Conservation (phyloP, 768 basidiomycete species). For the Boletales sp. region DNA sequence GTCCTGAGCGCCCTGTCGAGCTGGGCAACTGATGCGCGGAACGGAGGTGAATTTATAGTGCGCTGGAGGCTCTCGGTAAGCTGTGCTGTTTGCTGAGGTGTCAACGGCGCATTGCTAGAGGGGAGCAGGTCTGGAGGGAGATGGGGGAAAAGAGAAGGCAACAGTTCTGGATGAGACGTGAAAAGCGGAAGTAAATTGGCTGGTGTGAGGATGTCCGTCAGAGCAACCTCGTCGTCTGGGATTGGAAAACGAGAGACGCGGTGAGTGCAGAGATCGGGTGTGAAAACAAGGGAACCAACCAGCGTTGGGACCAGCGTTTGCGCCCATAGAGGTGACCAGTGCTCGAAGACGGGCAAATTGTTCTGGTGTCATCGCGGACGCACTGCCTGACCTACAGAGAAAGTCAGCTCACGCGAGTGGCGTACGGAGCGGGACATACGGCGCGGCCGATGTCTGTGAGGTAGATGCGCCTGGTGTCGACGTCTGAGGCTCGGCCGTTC, state of each 20-base stretch:
- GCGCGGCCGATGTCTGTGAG: slow-evolving; percentile 31
- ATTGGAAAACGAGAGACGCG: not conserved
- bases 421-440: slow-evolving; percentile 13
- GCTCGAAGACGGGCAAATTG: slow-evolving; percentile 61
- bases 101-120: slow-evolving; percentile 48
- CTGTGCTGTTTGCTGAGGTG: slow-evolving; percentile 20
- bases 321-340: slow-evolving; percentile 46
- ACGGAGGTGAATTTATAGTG: slow-evolving; percentile 80
- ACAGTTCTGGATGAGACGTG: slow-evolving; percentile 61
- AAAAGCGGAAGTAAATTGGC: slow-evolving; percentile 72
- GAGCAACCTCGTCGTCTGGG: slow-evolving; percentile 48
- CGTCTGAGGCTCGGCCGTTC: slow-evolving; percentile 38
- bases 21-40: slow-evolving; percentile 72
- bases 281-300: slow-evolving; percentile 5
- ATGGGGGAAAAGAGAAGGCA: slow-evolving; percentile 71
- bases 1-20: slow-evolving; percentile 84
- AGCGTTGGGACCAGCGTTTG: slow-evolving; percentile 20
- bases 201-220: slow-evolving; percentile 75
- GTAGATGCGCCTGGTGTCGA: slow-evolving; percentile 34
- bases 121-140: slow-evolving; percentile 73
- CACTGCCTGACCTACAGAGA: slow-evolving; percentile 8
- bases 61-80: slow-evolving; percentile 58
- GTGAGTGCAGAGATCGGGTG: too few relatives aligned
- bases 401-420: not conserved
- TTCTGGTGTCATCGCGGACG: slow-evolving; percentile 45